These are phyloP conservation scores for Casuarina glauca DNA, from an alignment of 306 rosid genomes.

Conservation along the genomic window DNA sequence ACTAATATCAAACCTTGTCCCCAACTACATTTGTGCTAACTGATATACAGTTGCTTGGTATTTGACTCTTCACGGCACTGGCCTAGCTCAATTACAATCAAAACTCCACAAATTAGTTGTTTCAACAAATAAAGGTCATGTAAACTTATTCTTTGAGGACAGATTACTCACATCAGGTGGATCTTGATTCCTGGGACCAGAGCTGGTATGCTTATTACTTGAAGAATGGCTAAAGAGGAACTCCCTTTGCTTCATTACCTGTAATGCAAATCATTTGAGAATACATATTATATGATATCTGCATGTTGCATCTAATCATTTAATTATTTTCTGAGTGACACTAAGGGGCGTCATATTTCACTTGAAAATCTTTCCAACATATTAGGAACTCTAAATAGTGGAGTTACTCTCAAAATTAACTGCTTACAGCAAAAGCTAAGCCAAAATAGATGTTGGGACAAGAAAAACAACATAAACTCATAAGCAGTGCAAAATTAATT, in stretches of 20 bases:
- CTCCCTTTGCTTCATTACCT: conserved; percentile 13
- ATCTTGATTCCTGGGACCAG: conserved; percentile 3
- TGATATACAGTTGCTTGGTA: background rate
- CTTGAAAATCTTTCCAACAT: background rate
- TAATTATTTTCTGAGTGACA: background rate
- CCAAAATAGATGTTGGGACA: background rate
- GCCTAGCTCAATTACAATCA: conserved; percentile 6
- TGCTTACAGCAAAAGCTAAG: background rate
- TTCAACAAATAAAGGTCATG: background rate
- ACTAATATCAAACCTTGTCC: conserved; percentile 13
- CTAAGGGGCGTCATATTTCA: background rate
- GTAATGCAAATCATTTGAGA: background rate
- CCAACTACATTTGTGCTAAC: background rate
- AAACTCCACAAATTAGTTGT: background rate
- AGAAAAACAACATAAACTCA: background rate
- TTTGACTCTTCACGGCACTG: conserved; percentile 1
- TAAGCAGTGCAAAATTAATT: background rate
- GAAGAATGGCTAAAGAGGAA: background rate
- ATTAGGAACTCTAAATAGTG: background rate
- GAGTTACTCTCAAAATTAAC: background rate
- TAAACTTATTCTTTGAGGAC: background rate
- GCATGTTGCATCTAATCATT: background rate
- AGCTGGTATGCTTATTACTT: background rate
- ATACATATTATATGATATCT: background rate
- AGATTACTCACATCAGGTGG: conserved; percentile 8